Evolutionary conservation across 2,329 filamentous ascomycete species (phyloP), one percentile per base, ranked within the genome.

Genomic region (Ceratocystis ficicola): DNA sequence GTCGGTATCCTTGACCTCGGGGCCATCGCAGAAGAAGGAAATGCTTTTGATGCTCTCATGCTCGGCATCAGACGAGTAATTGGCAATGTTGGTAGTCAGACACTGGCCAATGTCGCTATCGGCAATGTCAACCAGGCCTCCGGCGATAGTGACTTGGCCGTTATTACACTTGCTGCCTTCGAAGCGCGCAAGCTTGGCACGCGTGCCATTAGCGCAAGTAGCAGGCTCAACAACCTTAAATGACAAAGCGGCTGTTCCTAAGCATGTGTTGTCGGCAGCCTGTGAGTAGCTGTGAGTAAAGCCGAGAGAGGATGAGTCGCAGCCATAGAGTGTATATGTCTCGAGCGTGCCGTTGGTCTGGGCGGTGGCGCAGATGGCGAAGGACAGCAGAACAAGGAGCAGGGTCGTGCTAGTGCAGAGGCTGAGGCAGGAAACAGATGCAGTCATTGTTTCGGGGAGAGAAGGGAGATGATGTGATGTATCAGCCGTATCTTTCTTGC

Each of bases 181-280:
- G 46, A 67, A 69, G 7, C 68, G 66, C 20, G 68, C 68, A 10
- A 69, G 67, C 25, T 68, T 66, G 28, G 68, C 68, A 20, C 67
- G 68, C 44, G 68, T 68, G 65, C 68, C 68, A 63, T 69, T 69
- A 12, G 68, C 64, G 36, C 68, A 69, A 12, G 55, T 28, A 15
- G 68, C 66, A 12, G 67, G 66, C 60, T 65, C 59, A 41, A 66
- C 32, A 36, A 69, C 61, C 57, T 65, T 62, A 55, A 69, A 68
- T 6, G 68, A 67, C 60, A 66, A 64, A 36, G 55, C 61, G 20
- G 63, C 65, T n/a, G 66, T 66, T 30, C 62, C 67, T 12, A 69
- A 65, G 32, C 68, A 69, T 17, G 65, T 64, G 36, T 66, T 46
- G 20, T 69, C 68, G 15, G 68, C 65, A n/a, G 65, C 64, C 48